Evolutionary conservation across 495 filamentous ascomycete genomes (phyloP).

Genomic region (Neurospora tetraspora): DNA sequence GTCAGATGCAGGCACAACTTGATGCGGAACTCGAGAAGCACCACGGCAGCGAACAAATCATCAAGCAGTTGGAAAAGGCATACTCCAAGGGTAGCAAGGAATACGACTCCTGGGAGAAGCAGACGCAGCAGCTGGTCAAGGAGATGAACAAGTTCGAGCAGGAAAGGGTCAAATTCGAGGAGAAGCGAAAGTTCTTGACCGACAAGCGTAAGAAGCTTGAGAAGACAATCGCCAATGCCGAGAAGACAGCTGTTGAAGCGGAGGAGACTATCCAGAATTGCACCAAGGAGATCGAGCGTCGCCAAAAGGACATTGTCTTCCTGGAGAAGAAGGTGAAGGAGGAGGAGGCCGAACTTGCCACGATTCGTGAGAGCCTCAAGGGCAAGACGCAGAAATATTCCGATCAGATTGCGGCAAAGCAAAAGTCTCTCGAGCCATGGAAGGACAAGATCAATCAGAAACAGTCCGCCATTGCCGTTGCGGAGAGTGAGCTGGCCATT

Average conservation of each 20-base stretch:
- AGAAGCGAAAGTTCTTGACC: slow-evolving; percentile 86
- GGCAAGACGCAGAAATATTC: slow-evolving; percentile 93
- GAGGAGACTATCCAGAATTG: slow-evolving; percentile 68
- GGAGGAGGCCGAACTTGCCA: slow-evolving; percentile 73
- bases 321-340: slow-evolving; percentile 63
- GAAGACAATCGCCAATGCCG: slow-evolving; percentile 63
- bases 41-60: slow-evolving; percentile 79
- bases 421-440: slow-evolving; percentile 94
- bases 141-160: slow-evolving; percentile 91
- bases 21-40: slow-evolving; percentile 87
- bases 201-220: slow-evolving; percentile 92
- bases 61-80: slow-evolving; percentile 77
- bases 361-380: slow-evolving; percentile 74
- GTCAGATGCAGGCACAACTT: slow-evolving; percentile 78
- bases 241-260: slow-evolving; percentile 58
- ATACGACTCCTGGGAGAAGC: slow-evolving; percentile 71
- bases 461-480: slow-evolving; percentile 84
- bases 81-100: slow-evolving; percentile 76
- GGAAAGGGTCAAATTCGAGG: slow-evolving; percentile 92
- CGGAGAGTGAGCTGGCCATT: slow-evolving; percentile 88
- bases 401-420: slow-evolving; percentile 82
- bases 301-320: slow-evolving; percentile 54
- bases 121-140: slow-evolving; percentile 68
- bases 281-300: slow-evolving; percentile 64
- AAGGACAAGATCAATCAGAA: slow-evolving; percentile 94